These are phyloP conservation scores for Phialemonium atrogriseum DNA, from an alignment of 2,329 filamentous ascomycete species.

Conservation along the genomic window DNA sequence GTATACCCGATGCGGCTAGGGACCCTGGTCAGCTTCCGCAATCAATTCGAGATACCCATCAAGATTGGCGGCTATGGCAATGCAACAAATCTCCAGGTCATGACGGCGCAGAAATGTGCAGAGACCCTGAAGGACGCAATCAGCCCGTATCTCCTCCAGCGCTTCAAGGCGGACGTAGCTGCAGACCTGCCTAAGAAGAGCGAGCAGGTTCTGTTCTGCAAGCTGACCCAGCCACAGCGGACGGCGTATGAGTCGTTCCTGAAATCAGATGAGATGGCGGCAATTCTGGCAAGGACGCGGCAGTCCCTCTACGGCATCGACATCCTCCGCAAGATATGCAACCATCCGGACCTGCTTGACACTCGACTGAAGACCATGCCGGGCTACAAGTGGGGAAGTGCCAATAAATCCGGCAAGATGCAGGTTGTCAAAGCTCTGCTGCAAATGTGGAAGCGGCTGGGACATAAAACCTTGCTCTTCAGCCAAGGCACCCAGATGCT, in stretches of 20 bases:
- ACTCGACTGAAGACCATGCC: slow-evolving; percentile 45
- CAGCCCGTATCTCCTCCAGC: slow-evolving; percentile 83
- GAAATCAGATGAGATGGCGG: slow-evolving; percentile 73
- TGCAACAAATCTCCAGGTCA: slow-evolving; percentile 85
- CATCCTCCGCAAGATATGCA: slow-evolving; percentile 90
- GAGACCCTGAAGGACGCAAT: slow-evolving; percentile 91
- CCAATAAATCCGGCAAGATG: slow-evolving; percentile 85
- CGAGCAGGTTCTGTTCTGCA: slow-evolving; percentile 94
- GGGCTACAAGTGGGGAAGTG: slow-evolving; percentile 69
- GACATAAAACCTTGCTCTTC: slow-evolving; percentile 89
- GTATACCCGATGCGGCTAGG: slow-evolving; percentile 94
- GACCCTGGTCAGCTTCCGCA: slow-evolving; percentile 81
- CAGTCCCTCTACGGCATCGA: slow-evolving; percentile 88
- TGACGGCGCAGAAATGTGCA: slow-evolving; percentile 90
- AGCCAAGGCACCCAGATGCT: slow-evolving; percentile 93
- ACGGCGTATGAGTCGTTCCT: slow-evolving; percentile 76
- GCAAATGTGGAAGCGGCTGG: slow-evolving; percentile 79
- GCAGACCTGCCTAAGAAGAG: slow-evolving; percentile 91
- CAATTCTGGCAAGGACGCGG: slow-evolving; percentile 65
- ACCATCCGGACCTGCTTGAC: slow-evolving; percentile 84
- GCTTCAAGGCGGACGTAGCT: slow-evolving; percentile 89
- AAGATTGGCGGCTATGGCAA: slow-evolving; percentile 90
- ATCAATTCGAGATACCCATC: slow-evolving; percentile 91
- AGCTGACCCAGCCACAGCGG: slow-evolving; percentile 72
- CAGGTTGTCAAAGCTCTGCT: slow-evolving; percentile 84